A percentile compares a stretch with the other conserved stretches of the same genome.
phyloP scores from a whole-genome alignment of 2,329 filamentous ascomycete genomes.

The Alternaria triticina region DNA sequence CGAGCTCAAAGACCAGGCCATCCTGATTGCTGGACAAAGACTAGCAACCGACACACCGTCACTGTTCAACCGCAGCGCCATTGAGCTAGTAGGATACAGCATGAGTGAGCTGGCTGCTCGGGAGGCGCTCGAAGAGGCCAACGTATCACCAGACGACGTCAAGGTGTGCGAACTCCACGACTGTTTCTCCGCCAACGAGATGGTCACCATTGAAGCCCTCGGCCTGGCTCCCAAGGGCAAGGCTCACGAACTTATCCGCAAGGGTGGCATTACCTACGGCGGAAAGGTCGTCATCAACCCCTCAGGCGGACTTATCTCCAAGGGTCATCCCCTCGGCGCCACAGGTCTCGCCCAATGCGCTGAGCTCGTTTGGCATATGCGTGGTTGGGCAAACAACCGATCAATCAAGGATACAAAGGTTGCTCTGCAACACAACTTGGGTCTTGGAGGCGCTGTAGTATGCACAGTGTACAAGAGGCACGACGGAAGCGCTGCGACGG shows the following conservation, averaged over 20 bases:
- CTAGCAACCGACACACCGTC: slow-evolving; percentile 82
- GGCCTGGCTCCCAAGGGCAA: slow-evolving; percentile 78
- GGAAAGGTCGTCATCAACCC: slow-evolving; percentile 85
- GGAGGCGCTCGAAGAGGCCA: slow-evolving; percentile 76
- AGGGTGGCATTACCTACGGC: slow-evolving; percentile 90
- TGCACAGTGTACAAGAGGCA: slow-evolving; percentile 87
- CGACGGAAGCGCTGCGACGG: slow-evolving; percentile 71
- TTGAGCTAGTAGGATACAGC: slow-evolving; percentile 87
- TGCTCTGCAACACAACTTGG: slow-evolving; percentile 90
- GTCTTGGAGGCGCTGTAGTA: slow-evolving; percentile 87
- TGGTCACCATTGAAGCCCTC: slow-evolving; percentile 86
- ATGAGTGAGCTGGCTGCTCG: slow-evolving; percentile 78
- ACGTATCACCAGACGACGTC: slow-evolving; percentile 69
- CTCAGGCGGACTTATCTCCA: slow-evolving; percentile 91
- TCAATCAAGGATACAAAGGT: slow-evolving; percentile 70
- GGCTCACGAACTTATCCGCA: slow-evolving; percentile 88
- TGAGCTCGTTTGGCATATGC: slow-evolving; percentile 92
- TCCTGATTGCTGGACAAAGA: slow-evolving; percentile 86
- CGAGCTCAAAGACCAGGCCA: slow-evolving; percentile 80
- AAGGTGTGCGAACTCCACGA: slow-evolving; percentile 93
- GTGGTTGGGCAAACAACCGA: slow-evolving; percentile 95
- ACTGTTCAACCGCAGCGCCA: slow-evolving; percentile 79
- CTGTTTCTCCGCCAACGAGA: slow-evolving; percentile 95
- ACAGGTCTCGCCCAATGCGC: slow-evolving; percentile 96
- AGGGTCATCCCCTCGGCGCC: slow-evolving; percentile 92